A percentile compares a stretch with the other conserved stretches of the same genome.
Evolutionary conservation across 257 asterid genomes (phyloP).

Genomic region (Solanum pinnatisectum): DNA sequence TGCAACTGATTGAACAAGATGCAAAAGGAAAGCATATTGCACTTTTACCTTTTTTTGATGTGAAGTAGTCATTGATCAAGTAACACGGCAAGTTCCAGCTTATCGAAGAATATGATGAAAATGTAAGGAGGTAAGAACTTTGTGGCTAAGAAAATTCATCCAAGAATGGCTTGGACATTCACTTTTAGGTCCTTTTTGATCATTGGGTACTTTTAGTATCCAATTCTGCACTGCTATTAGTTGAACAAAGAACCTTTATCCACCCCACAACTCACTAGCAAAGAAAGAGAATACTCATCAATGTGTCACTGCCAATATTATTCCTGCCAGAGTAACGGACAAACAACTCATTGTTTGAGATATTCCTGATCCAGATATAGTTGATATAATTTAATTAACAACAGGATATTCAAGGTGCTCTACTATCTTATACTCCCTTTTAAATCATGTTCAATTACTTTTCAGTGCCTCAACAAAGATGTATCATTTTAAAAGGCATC

Average conservation of each 20-base stretch:
- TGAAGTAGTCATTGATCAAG: not conserved
- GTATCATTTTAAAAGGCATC: not conserved
- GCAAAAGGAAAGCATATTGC: not conserved
- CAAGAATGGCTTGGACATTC: not conserved
- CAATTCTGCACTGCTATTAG: not conserved
- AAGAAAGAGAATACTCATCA: not conserved
- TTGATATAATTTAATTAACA: not conserved
- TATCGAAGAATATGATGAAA: not conserved
- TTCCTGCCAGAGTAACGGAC: not conserved
- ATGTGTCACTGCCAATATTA: not conserved
- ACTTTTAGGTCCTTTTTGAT: not conserved
- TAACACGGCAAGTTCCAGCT: slow-evolving; percentile 1
- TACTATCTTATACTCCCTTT: not conserved
- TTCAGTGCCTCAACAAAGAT: not conserved
- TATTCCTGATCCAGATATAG: not conserved
- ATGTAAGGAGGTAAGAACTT: not conserved
- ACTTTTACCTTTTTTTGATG: not conserved
- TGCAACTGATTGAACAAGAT: not conserved
- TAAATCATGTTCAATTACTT: not conserved
- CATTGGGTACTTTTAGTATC: not conserved
- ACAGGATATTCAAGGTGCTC: not conserved
- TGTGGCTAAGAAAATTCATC: not conserved
- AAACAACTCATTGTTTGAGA: not conserved
- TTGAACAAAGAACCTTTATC: not conserved
- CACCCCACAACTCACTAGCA: not conserved